Base-by-base conservation (phyloP, 495 filamentous ascomycete species). In the Endocarpon pusillum region DNA sequence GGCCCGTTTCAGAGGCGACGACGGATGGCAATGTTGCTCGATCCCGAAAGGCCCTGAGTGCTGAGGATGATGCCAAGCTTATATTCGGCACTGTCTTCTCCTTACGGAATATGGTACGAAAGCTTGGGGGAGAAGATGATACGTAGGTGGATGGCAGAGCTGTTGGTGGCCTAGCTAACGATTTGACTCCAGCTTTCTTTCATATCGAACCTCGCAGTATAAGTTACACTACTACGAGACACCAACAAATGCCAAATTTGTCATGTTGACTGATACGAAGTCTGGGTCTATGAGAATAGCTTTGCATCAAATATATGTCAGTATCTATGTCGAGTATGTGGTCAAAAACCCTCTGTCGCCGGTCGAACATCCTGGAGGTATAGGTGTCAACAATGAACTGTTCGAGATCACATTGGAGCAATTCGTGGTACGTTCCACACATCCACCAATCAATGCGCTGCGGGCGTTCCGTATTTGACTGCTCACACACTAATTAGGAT, bases 161-260 rank as follows among this genome's bases (percentile, higher is more conserved):
- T 32, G 12, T 9, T 35, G 10, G 17, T 32, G 30, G 17, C 29
- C 8, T n/a, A 16, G 9, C n/a, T 23, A 23, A 20, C 16, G 34
- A 36, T 7, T 4, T 35, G 15, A 8, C 27, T 37, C 39, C 59
- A 86, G 78, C 53, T 96, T 94, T 56, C 75, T 94, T 40, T 75
- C 72, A 22, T 96, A 75, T 57, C 73, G 79, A 44, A 97, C 89
- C 34, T 77, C 67, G 43, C 81, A 93, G 52, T 97, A 97, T 61
- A 94, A 94, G 59, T 73, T 96, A 35, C 89, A 97, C 62, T 97
- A 92, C 62, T 96, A 94, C 67, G 89, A 97, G 64, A 94, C 89
- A 10, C 81, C 83, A 1, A 93, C 84, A 34, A 87, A 77, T 49
- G 74, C 89, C 49, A 92, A 93, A 47, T 87, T 96, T 41, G 85